Conservation (phyloP, 495 filamentous ascomycete species). For the Penicillium malachiteum region DNA sequence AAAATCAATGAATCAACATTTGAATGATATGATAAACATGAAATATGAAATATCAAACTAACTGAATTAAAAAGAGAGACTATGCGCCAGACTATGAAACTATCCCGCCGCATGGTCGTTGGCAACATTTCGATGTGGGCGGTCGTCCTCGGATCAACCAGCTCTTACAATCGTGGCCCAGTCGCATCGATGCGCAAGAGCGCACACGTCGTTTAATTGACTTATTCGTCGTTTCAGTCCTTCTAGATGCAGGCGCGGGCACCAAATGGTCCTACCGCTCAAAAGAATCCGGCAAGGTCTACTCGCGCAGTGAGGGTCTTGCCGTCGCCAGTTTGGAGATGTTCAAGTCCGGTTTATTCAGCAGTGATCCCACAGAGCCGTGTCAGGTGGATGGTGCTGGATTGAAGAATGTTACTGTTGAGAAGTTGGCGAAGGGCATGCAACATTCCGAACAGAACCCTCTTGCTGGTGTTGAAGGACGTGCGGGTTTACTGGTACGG, state of each 20-base stretch:
- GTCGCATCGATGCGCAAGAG: constrained; percentile 59
- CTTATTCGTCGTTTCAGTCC: constrained; percentile 65
- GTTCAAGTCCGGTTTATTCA: constrained; percentile 95
- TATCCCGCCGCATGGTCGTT: constrained; percentile 73
- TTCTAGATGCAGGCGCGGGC: constrained; percentile 68
- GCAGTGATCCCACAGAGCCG: constrained; percentile 74
- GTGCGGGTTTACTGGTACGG: constrained; percentile 74
- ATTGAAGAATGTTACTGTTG: constrained; percentile 70
- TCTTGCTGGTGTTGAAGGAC: constrained; percentile 85
- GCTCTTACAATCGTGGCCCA: constrained; percentile 63
- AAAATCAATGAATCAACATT: background rate
- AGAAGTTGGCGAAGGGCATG: constrained; percentile 73
- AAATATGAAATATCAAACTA: background rate
- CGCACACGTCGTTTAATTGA: constrained; percentile 64
- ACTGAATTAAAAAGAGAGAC: constrained; percentile 61
- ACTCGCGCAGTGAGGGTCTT: constrained; percentile 85
- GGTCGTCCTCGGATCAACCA: constrained; percentile 65
- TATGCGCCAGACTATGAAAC: constrained; percentile 79
- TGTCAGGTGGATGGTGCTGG: constrained; percentile 87
- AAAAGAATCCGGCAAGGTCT: constrained; percentile 81
- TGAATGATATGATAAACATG: too few relatives aligned
- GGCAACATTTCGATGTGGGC: constrained; percentile 73
- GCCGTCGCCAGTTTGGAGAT: constrained; percentile 95
- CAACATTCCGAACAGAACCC: constrained; percentile 80
- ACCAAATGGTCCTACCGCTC: constrained; percentile 79